These are phyloP conservation scores for Diaporthe ampelina DNA, from an alignment of 2,329 filamentous ascomycete genomes.

Conservation along the genomic window DNA sequence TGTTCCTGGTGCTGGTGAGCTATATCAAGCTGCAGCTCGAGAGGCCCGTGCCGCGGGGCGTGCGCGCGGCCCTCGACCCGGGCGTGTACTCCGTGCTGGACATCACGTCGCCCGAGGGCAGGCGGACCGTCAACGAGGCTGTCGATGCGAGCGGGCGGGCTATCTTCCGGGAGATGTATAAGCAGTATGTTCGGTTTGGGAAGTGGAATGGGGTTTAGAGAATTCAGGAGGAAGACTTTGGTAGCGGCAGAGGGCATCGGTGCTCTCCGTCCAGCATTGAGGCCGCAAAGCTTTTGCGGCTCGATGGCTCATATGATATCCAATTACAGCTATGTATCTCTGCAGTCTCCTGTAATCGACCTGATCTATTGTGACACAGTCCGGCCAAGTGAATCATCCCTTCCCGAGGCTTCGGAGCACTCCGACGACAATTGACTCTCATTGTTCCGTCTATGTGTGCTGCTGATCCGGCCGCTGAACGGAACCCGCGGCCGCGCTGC, in stretches of 20 bases:
- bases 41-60: constrained; percentile 61
- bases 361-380: not conserved
- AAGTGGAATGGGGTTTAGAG: constrained; percentile 73
- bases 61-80: constrained; percentile 69
- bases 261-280: not conserved
- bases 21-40: constrained; percentile 75
- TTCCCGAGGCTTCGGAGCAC: not conserved
- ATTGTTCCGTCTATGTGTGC: too few species aligned
- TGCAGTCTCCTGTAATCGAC: not conserved
- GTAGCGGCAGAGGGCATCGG: not conserved
- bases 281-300: not conserved
- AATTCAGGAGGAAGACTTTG: not conserved
- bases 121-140: constrained; percentile 70
- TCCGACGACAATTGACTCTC: not conserved
- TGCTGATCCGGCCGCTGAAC: not conserved
- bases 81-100: constrained; percentile 72
- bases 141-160: constrained; percentile 72
- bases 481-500: not conserved
- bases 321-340: not conserved
- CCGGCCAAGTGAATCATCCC: not conserved
- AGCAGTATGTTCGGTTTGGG: constrained; percentile 72
- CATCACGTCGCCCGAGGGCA: constrained; percentile 67
- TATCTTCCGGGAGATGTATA: constrained; percentile 70
- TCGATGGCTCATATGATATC: not conserved
- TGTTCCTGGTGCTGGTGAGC: constrained; percentile 71